These are phyloP conservation scores for Tuber brumale DNA, from an alignment of 495 filamentous ascomycete genomes.

Conservation along the genomic window DNA sequence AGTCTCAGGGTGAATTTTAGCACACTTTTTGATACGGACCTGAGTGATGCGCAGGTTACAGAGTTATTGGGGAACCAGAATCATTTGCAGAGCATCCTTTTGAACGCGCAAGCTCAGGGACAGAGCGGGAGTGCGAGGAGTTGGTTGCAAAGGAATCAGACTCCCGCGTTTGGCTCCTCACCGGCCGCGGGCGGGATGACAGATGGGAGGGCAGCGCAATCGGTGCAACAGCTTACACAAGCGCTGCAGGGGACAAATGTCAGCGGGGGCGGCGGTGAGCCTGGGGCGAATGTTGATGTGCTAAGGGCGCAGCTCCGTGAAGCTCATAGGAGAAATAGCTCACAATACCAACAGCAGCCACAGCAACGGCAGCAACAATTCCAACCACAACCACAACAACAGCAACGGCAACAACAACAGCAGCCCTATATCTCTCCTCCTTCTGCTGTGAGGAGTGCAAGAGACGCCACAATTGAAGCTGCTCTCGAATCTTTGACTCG, in stretches of 20 bases:
- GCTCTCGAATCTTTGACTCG: conserved; percentile 35
- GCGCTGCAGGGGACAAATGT: not conserved
- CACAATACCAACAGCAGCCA: not conserved
- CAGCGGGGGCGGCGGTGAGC: not conserved
- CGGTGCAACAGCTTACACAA: conserved; percentile 1
- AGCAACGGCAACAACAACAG: not conserved
- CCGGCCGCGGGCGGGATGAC: not conserved
- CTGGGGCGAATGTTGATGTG: not conserved
- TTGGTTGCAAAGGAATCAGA: conserved; percentile 29
- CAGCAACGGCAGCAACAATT: not conserved
- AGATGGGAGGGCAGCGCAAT: not conserved
- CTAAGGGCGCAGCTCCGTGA: conserved; percentile 15
- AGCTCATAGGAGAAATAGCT: conserved; percentile 29
- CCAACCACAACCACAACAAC: not conserved
- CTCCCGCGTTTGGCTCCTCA: not conserved
- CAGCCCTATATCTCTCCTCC: not conserved
- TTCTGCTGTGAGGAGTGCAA: conserved; percentile 14
- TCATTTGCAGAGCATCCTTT: conserved; percentile 23
- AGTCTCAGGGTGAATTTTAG: conserved; percentile 24
- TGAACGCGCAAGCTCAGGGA: conserved; percentile 19
- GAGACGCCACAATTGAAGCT: conserved; percentile 38
- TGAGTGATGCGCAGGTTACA: conserved; percentile 18
- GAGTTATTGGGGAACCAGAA: conserved; percentile 26
- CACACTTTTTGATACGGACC: conserved; percentile 23
- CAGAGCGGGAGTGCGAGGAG: conserved; percentile 30